Evolutionary conservation across 495 filamentous ascomycete species (phyloP), one percentile per base, ranked within the genome.

Genomic region (Podospora sp.): DNA sequence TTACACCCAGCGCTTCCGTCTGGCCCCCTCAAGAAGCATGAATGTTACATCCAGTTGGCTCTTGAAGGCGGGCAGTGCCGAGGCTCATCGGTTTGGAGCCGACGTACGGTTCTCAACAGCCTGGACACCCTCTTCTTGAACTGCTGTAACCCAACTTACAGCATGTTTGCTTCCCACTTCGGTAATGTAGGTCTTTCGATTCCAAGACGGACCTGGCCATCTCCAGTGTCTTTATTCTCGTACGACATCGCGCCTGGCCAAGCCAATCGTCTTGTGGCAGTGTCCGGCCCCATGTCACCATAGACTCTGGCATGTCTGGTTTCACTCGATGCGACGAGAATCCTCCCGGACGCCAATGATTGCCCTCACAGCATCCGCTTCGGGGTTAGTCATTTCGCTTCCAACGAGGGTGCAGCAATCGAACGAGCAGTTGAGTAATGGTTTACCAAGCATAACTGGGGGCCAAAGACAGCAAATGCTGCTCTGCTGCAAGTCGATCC

Each of bases 361-460:
- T 33, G 29, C 29, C 29, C 8, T 8, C 3, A 33, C 29, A 33
- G 3, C 29, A 33, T 33, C 29, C 29, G 29, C 29, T 33, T 33
- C 29, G 29, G 29, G 29, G 8, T 4, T 33, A 33, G 29, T 33
- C 4, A 33, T 33, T 33, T 33, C 29, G 11, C 25, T 58, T 6
- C 16, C 40, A 26, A 58, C 29, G 22, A 29, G 25, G 55, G 20
- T 24, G 52, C 52, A 22, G 9, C 21, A 55, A 33, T 33, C 29
- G 29, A 33, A 33, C 29, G 29, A 33, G 9, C 20, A 14, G 25
- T 46, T 61, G 29, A 24, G 59, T 26, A 50, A 62, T 35, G 29
- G n/a, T 40, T 62, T 63, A 53, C 24, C 49, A 63, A 51, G 22
- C 60, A 49, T 24, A 16, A 27, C 61, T 63, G 61, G 61, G 61